Evolutionary conservation across 2,329 filamentous ascomycete genomes (phyloP).

Genomic region (Zymoseptoria ardabiliae): DNA sequence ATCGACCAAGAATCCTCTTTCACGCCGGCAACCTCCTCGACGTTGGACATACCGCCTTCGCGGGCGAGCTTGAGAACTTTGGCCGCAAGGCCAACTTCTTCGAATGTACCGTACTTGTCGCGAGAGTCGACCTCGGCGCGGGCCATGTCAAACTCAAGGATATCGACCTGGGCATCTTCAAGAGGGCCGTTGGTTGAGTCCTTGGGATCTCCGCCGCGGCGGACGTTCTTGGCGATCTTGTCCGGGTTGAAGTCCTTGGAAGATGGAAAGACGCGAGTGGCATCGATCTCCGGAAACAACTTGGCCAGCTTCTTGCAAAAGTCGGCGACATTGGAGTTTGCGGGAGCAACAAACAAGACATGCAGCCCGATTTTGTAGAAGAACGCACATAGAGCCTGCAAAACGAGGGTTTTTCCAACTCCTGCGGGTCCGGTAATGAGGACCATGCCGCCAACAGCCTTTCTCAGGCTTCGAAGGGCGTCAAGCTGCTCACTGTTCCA

Average conservation of each 20-base stretch:
- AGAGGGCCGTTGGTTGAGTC: not conserved
- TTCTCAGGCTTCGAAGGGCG: conserved; percentile 10
- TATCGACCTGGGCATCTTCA: not conserved
- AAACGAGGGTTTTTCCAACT: conserved; percentile 11
- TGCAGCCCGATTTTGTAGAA: conserved; percentile 15
- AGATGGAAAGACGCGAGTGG: conserved; percentile 10
- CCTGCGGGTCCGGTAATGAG: conserved; percentile 15
- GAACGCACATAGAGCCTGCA: conserved; percentile 13
- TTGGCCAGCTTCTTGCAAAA: too few species aligned
- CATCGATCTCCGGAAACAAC: conserved; percentile 9
- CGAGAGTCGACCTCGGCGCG: conserved; percentile 4
- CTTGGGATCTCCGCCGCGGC: not conserved
- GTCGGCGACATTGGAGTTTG: too few species aligned
- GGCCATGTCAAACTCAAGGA: conserved; percentile 14
- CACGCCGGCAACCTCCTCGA: conserved; percentile 1
- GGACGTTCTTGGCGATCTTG: not conserved
- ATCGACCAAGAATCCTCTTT: conserved; percentile 11
- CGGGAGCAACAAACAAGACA: conserved; percentile 13
- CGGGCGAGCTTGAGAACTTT: conserved; percentile 11
- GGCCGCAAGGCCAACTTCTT: not conserved
- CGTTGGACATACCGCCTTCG: conserved; percentile 2
- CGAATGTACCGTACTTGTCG: conserved; percentile 2
- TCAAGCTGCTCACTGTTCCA: conserved; percentile 16
- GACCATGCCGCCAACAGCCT: conserved; percentile 9
- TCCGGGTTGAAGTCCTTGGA: conserved; percentile 8